Base-by-base conservation (phyloP, 2,329 filamentous ascomycete species). In the Penicillium sp. region DNA sequence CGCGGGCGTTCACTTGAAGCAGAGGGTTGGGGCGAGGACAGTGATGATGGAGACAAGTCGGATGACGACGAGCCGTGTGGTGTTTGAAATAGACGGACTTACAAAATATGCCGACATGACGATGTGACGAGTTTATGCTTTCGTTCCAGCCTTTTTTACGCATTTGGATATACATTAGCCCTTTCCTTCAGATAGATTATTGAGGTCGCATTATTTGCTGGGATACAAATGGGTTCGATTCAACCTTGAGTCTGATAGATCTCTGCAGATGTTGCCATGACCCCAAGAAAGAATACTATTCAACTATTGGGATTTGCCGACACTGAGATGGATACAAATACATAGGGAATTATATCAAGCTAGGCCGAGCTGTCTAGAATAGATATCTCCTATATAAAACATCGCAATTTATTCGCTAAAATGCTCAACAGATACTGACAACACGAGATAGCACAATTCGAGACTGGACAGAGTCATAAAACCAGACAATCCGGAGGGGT, bases 1-100 rank as follows among this genome's bases (percentile, higher is more conserved):
- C 80, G 85, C 13, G 87, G 88, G 2, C 75, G 75, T 25, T 76
- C 75, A 13, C 72, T 86, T 1, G 85, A 87, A 67, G 81, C 82
- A 3, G 81, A 85, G 21, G 83, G 80, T 0, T 84, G 78, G 75
- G 75, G 70, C 13, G 72, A 74, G 12, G 70, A 74, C 10, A 69
- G 71, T 18, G 72, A 76, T 15, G 73, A 73, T 37, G 69, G 70
- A 32, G 73, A 72, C 49, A 76, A 78, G 46, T 75, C 74, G 6
- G 78, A 80, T 50, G 78, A 80, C 13, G 77, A 79, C 25, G 78
- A 76, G 41, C 46, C 53, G n/a, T 58, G 35, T 21, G 54, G 39
- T 15, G 52, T 41, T 29, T 60, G 18, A 15, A 40, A 35, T 44
- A 50, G 29, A 18, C 16, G n/a, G 34, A 38, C 35, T 10, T 51